Evolutionary conservation across 148 eudicot genomes (phyloP), one percentile per base, ranked within the genome.

Genomic region (Chenopodium album): DNA sequence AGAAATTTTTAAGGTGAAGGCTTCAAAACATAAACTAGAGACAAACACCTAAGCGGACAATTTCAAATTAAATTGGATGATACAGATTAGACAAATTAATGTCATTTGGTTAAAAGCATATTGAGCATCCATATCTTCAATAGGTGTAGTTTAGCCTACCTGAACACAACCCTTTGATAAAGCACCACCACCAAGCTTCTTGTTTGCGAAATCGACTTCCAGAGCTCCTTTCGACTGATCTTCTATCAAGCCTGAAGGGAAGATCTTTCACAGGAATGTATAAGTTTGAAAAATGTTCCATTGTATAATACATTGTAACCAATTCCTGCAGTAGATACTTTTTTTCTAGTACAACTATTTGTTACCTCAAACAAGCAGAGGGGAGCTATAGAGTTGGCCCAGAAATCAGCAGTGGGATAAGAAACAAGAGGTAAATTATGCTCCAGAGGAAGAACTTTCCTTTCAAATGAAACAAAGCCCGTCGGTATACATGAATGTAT

Each of bases 121-220:
- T 59, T 75, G 32, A 78, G n/a, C 22, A 60, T 44, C 20, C 20
- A 56, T 20, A 50, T 26, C 68, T 70, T 32, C 68, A 54, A 41
- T 17, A 64, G 52, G 20, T 29, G 23, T 77, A 78, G 8, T 62
- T 76, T 72, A 81, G 72, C 78, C 37, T 23, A 94, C 98, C 98
- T 96, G 99, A 60, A 96, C 94, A 87, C 98, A 96, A 73, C 99
- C 99, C 84, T 84, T 83, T 54, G 52, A 81, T 37, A 96, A 92
- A 81, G 92, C 97, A 88, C 98, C 99, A 76, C 99, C 98, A 63
- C 99, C 99, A 13, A 96, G 84, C 84, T 90, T 90, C 88, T 85
- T 90, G 87, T 96, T 96, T 41, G 99, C 97, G 86, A 96, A 96
- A 90, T 96, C 99, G 80, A 96, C 98, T 90, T 96, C 95, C 78